Conservation (phyloP, 345 rosid genomes). For the Xanthoceras sorbifolium region DNA sequence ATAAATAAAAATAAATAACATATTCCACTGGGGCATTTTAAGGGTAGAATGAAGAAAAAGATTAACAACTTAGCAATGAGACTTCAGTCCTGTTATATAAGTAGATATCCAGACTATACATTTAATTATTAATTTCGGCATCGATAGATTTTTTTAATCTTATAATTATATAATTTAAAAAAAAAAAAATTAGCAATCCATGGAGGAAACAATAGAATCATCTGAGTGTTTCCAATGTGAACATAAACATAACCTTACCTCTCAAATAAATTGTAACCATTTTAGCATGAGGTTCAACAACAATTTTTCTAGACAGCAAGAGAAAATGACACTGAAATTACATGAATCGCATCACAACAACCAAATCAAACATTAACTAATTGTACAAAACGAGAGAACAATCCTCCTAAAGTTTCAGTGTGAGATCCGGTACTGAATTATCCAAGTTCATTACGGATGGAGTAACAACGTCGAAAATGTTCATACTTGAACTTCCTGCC, state of each 20-base stretch:
- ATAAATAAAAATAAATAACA: no score
- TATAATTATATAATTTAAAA: no score
- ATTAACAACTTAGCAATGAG: no score
- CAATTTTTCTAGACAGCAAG: neutral
- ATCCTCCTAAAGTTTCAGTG: conserved; percentile 58
- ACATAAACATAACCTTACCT: neutral
- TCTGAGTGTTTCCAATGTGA: neutral
- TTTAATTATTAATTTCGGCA: no score
- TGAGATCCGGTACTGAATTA: conserved; percentile 57
- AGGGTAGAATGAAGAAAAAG: no score
- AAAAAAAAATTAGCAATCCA: no score
- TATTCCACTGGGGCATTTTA: no score
- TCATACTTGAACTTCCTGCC: conserved; percentile 36
- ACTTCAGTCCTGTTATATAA: no score
- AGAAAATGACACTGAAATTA: conserved; percentile 10
- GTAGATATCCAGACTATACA: no score
- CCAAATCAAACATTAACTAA: neutral
- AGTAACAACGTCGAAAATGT: conserved; percentile 36
- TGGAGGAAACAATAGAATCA: no score
- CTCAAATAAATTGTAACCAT: neutral
- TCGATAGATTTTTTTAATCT: no score
- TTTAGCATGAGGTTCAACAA: neutral
- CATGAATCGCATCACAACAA: conserved; percentile 17
- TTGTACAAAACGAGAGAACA: conserved; percentile 24
- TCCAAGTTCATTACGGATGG: conserved; percentile 36